Evolutionary conservation across 106 monocot genomes (phyloP).

Genomic region (Agapanthus africanus): DNA sequence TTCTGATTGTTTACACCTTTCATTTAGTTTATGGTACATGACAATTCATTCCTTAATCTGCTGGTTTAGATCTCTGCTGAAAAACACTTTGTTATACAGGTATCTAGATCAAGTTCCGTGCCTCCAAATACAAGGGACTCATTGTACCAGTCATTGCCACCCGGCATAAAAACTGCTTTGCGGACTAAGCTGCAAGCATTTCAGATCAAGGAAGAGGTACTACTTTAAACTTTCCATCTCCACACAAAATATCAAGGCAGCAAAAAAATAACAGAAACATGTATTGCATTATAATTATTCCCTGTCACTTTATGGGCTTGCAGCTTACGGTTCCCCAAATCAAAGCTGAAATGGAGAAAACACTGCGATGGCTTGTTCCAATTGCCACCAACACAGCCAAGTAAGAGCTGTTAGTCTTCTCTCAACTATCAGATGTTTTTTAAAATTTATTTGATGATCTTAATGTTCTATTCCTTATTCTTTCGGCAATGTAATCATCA

Average conservation of each 20-base stretch:
- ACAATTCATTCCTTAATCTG: too few species aligned
- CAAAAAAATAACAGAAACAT: too few species aligned
- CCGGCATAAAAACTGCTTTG: conserved; percentile 64
- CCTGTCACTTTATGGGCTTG: neutral
- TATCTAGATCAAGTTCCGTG: conserved; percentile 76
- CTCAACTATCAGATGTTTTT: too few species aligned
- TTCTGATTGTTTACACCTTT: too few species aligned
- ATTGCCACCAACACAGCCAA: conserved; percentile 89
- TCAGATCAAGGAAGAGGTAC: conserved; percentile 71
- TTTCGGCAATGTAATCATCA: conserved; percentile 14
- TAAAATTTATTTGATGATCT: neutral
- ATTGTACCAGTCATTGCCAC: conserved; percentile 88
- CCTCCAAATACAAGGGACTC: conserved; percentile 77
- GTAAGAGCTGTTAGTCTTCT: too few species aligned
- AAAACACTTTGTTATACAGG: conserved; percentile 42
- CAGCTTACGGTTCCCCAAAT: conserved; percentile 71
- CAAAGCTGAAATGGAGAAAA: conserved; percentile 94
- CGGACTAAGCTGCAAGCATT: conserved; percentile 60
- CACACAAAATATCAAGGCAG: too few species aligned
- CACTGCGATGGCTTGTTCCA: conserved; percentile 88
- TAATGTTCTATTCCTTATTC: neutral
- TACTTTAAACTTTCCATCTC: neutral
- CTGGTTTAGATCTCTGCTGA: too few species aligned
- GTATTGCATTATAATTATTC: neutral
- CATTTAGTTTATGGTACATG: too few species aligned